Percentiles rank a stretch among this genome's conserved stretches.
Conservation (phyloP, 352 stramenopile species). For the Globisporangium canariense region DNA sequence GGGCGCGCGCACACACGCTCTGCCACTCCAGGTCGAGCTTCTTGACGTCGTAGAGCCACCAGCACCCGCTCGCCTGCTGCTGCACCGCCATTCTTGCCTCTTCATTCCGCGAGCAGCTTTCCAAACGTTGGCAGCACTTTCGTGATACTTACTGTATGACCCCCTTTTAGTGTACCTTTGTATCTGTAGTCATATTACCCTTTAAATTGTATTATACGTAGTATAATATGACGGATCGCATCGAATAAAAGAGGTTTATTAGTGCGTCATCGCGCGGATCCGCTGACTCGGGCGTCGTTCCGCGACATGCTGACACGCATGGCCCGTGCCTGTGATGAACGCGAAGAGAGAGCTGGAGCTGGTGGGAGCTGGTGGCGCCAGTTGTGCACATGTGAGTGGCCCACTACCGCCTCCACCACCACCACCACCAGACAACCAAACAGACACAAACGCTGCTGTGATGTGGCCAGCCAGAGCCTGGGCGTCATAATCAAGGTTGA, state of each 20-base stretch:
- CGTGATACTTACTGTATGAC: neutral
- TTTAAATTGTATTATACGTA: neutral
- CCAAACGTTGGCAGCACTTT: neutral
- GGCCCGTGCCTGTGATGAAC: slow-evolving; percentile 3
- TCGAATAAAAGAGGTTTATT: neutral
- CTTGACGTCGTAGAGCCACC: slow-evolving; percentile 62
- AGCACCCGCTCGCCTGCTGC: slow-evolving; percentile 34
- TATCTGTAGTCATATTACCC: neutral
- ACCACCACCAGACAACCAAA: neutral
- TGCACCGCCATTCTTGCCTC: neutral
- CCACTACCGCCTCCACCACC: neutral
- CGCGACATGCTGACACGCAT: slow-evolving; percentile 10
- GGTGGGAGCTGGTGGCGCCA: neutral
- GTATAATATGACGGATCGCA: too few relatives aligned
- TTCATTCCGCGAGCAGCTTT: neutral
- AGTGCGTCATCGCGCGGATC: slow-evolving; percentile 2
- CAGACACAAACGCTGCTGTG: neutral
- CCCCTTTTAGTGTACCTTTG: neutral
- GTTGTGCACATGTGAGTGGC: neutral
- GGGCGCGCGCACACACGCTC: slow-evolving; percentile 30
- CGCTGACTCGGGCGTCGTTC: slow-evolving; percentile 1
- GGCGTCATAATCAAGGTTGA: slow-evolving; percentile 18
- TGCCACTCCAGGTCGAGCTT: slow-evolving; percentile 69
- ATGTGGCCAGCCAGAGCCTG: slow-evolving; percentile 5
- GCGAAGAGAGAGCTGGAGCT: slow-evolving; percentile 1